These are phyloP conservation scores for Apiotrichum laibachii DNA, from an alignment of 1,284 basidiomycete genomes.

Conservation along the genomic window DNA sequence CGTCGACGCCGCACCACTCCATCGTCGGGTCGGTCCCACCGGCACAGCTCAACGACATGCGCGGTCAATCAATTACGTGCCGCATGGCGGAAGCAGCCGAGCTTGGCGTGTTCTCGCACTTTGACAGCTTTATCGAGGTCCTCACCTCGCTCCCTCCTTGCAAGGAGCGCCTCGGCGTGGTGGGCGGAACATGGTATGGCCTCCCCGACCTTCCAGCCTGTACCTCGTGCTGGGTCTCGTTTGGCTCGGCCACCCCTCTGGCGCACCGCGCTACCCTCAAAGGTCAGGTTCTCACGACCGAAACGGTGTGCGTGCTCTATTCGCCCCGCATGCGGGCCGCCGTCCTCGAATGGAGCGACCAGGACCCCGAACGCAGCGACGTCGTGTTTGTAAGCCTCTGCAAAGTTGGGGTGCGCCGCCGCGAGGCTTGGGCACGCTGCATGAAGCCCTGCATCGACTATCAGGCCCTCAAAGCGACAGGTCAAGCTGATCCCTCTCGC, in stretches of 20 bases:
- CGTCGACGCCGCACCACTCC: neutral
- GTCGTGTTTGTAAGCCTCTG: neutral
- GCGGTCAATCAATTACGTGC: neutral
- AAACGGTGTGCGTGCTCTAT: conserved; percentile 3
- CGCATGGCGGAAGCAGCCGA: neutral
- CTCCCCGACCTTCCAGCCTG: conserved; percentile 2
- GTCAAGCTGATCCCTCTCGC: too few species aligned
- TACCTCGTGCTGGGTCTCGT: conserved; percentile 2
- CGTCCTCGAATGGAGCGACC: neutral
- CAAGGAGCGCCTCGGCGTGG: neutral
- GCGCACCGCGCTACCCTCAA: neutral
- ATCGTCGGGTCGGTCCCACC: neutral
- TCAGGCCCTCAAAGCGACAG: too few species aligned
- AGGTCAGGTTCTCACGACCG: neutral
- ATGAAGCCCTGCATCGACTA: neutral
- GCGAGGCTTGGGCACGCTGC: neutral
- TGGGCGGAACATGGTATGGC: conserved; percentile 1
- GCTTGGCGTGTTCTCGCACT: neutral
- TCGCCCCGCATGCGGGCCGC: neutral
- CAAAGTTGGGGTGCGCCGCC: neutral
- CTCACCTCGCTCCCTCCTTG: conserved; percentile 3
- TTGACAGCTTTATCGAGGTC: neutral
- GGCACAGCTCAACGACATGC: neutral
- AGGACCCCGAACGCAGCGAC: neutral
- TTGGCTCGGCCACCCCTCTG: neutral